Evolutionary conservation across 73 alveolate genomes (phyloP).

Genomic region (Paramecium biaurelia): DNA sequence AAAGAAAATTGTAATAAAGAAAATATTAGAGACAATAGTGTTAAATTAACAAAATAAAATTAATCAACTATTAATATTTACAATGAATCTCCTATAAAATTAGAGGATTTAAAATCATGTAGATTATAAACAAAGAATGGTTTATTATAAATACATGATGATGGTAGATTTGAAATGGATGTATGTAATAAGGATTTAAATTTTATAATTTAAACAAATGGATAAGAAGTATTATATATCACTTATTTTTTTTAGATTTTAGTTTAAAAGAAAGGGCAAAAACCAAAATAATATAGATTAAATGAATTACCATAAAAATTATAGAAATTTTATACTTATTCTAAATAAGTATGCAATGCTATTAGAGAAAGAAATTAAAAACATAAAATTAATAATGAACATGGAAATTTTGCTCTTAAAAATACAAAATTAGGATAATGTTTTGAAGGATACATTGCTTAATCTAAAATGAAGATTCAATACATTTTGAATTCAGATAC

Average conservation of each 20-base stretch:
- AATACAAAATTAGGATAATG: conserved; percentile 1
- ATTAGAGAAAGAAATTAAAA: conserved; percentile 35
- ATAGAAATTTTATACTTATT: conserved; percentile 7
- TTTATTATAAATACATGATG: not conserved
- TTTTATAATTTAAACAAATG: not conserved
- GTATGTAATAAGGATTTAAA: not conserved
- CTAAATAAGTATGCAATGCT: conserved; percentile 48
- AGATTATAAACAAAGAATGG: conserved; percentile 21
- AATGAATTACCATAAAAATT: conserved; percentile 7
- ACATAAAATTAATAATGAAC: conserved; percentile 3
- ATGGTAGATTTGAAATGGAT: conserved; percentile 56
- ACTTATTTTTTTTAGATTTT: not conserved
- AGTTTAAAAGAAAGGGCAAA: not conserved
- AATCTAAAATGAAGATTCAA: not conserved
- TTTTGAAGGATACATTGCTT: conserved; percentile 31
- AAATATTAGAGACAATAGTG: not conserved
- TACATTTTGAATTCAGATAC: not conserved
- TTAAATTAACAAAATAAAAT: not conserved
- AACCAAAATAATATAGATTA: not conserved
- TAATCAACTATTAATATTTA: not conserved
- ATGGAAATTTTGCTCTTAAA: not conserved
- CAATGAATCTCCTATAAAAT: conserved; percentile 17
- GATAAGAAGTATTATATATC: not conserved
- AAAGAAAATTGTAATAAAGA: not conserved
- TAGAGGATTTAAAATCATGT: conserved; percentile 18